phyloP scores from a whole-genome alignment of 164 flowering plant species.

The Berberis thunbergii region DNA sequence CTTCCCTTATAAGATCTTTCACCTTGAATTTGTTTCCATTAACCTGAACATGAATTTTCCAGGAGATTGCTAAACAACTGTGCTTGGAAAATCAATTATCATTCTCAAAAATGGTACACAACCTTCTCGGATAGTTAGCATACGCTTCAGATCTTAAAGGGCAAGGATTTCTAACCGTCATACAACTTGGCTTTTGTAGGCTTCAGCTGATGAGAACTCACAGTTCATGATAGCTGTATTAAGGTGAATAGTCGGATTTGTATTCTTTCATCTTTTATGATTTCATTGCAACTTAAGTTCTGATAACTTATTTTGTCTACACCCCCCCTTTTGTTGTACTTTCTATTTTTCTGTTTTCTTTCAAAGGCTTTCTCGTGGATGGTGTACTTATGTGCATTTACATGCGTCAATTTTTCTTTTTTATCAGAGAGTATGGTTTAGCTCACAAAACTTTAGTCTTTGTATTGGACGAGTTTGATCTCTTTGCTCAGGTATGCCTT shows the following conservation, averaged over 20 bases:
- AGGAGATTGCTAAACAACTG: constrained; percentile 93
- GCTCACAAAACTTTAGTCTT: constrained; percentile 89
- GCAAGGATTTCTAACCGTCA: constrained; percentile 8
- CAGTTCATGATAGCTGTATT: constrained; percentile 79
- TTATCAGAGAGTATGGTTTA: constrained; percentile 80
- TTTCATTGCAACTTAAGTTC: too few species aligned
- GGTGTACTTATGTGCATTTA: neutral
- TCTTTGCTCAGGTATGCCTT: constrained; percentile 69
- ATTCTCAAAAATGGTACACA: constrained; percentile 84
- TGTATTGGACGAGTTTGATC: constrained; percentile 90
- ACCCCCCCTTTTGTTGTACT: neutral
- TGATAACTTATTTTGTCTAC: neutral
- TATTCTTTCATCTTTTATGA: neutral
- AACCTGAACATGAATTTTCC: constrained; percentile 16
- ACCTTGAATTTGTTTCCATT: constrained; percentile 2
- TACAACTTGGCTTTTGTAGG: constrained; percentile 33
- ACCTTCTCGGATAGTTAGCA: constrained; percentile 4
- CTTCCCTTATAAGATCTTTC: neutral
- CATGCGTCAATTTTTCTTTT: constrained; percentile 5
- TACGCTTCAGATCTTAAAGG: constrained; percentile 6
- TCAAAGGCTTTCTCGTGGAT: neutral
- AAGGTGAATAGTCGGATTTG: constrained; percentile 37
- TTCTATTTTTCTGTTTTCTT: neutral
- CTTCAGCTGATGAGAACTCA: constrained; percentile 91
- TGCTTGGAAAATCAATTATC: constrained; percentile 75